phyloP scores from a whole-genome alignment of 305 asterid genomes.

The Solanum hybrid region DNA sequence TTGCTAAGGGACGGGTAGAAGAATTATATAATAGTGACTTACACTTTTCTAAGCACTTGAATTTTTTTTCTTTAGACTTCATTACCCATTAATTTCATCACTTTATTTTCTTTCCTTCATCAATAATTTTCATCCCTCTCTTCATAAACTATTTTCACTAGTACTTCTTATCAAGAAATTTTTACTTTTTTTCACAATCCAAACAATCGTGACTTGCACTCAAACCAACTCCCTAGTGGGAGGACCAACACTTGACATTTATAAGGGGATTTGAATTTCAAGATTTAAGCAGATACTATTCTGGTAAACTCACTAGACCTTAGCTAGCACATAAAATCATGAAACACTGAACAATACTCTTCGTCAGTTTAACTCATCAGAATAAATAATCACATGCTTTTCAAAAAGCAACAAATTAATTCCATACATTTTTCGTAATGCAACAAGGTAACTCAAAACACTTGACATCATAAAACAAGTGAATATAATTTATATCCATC shows the following conservation, averaged over 20 bases:
- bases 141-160: neutral
- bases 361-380: neutral
- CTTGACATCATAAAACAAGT: neutral
- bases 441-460: neutral
- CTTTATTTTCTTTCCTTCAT: neutral
- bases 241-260: neutral
- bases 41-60: neutral
- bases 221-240: neutral
- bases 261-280: neutral
- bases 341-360: neutral
- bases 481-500: neutral
- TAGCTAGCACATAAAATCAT: neutral
- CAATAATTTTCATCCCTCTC: neutral
- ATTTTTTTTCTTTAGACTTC: neutral
- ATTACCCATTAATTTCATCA: neutral
- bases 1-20: neutral
- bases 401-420: neutral
- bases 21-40: neutral
- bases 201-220: neutral
- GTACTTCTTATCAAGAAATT: neutral
- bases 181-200: neutral
- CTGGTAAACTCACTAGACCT: neutral
- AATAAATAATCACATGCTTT: neutral
- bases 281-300: neutral
- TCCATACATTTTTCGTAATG: neutral